Base-by-base conservation (phyloP, 352 stramenopile species). In the Pythium oligandrum region DNA sequence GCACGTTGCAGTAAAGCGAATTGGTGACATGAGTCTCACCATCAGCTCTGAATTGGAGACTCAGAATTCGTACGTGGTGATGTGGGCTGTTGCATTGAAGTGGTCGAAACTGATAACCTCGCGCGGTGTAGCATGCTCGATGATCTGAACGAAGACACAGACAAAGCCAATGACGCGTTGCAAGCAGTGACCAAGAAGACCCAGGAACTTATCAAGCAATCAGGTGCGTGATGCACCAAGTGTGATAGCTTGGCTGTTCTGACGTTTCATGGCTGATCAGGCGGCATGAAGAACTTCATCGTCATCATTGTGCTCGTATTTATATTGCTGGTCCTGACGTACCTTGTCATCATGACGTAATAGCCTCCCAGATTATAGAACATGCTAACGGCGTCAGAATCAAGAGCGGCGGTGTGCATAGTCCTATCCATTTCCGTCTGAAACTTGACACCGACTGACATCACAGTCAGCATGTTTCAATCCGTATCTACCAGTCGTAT, bases 301-400 rank as follows among this genome's bases (percentile, higher is more conserved):
- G 72, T 93, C 48, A 91, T 93, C 73, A 90, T 93, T 64, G 83
- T 88, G 66, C 71, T 93, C 12, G 79, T 87, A 51, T 65, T 93
- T 32, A 80, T 93, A 57, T 59, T 93, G 64, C 69, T 93, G 44
- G 65, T 93, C 55, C 74, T 93, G 59, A 93, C 83, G 59, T 91
- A 91, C 67, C 71, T 91, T 58, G 83, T 91, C 57, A 91, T 91
- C 58, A 93, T 93, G 83, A 90, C 79, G 71, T 90, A 68, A 86
- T 44, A 46, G 42, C 12, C 55, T 55, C 51, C 17, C 17, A 26
- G 17, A 26, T 26, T 26, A 26, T 26, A 26, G 17, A 26, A 26
- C 17, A 26, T 26, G 17, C 17, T 26, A 26, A 26, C 17, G 17
- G 17, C 17, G 17, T 26, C 17, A 26, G 17, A 26, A 26, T 26